Conservation (phyloP, 345 rosid species). For the Salix viminalis region DNA sequence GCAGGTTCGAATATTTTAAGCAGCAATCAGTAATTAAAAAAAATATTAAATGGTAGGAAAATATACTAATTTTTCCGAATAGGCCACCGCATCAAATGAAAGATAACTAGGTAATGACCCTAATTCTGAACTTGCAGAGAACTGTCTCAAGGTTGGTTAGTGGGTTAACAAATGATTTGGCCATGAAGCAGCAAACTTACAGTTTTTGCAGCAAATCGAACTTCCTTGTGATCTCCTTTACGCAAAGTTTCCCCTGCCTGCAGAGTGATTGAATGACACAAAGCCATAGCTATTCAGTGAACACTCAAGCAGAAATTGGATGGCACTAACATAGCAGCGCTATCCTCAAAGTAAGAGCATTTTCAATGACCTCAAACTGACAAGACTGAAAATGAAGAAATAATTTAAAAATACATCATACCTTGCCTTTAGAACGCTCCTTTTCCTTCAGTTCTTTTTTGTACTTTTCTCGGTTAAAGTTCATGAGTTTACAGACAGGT, state of each 20-base stretch:
- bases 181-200: constrained; percentile 37
- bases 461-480: constrained; percentile 43
- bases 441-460: constrained; percentile 31
- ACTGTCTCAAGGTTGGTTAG: not conserved
- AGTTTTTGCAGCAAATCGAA: constrained; percentile 68
- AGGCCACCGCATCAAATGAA: too few species aligned
- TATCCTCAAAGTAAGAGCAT: not conserved
- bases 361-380: not conserved
- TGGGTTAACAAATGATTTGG: not conserved
- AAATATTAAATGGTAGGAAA: too few species aligned
- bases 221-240: constrained; percentile 55
- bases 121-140: not conserved
- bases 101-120: too few species aligned
- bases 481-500: constrained; percentile 64
- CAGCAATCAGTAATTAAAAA: too few species aligned
- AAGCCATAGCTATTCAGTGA: not conserved
- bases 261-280: not conserved
- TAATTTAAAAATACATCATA: constrained; percentile 4
- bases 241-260: constrained; percentile 41
- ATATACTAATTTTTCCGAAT: too few species aligned
- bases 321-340: not conserved
- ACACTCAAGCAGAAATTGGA: not conserved
- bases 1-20: too few species aligned
- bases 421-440: constrained; percentile 59
- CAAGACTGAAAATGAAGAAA: constrained; percentile 1